Evolutionary conservation across 768 basidiomycete species (phyloP).

Genomic region (Boletus subparvulus): DNA sequence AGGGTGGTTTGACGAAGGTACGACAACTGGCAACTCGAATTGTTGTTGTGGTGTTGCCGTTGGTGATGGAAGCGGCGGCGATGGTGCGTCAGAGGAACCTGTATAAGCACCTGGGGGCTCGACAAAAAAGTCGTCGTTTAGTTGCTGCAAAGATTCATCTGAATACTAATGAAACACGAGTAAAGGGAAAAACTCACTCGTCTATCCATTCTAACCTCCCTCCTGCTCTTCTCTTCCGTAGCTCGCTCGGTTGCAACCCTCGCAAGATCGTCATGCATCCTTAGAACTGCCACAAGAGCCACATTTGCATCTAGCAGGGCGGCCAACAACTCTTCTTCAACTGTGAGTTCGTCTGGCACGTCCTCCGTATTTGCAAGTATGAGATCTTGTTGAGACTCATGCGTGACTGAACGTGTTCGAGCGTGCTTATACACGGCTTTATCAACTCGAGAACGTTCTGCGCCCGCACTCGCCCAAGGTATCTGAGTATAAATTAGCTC

Average conservation of each 20-base stretch:
- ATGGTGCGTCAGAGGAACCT: conserved; percentile 32
- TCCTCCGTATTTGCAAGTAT: conserved; percentile 31
- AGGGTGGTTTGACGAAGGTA: conserved; percentile 34
- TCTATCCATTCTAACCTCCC: conserved; percentile 64
- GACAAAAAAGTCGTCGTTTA: conserved; percentile 23
- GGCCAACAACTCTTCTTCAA: conserved; percentile 74
- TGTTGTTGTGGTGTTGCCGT: conserved; percentile 32
- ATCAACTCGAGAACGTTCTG: conserved; percentile 61
- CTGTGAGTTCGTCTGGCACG: conserved; percentile 48
- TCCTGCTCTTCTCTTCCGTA: conserved; percentile 67
- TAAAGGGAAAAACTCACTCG: conserved; percentile 46
- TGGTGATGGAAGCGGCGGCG: conserved; percentile 27
- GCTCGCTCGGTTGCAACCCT: conserved; percentile 55
- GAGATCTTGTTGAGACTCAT: conserved; percentile 24
- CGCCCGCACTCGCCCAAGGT: conserved; percentile 84
- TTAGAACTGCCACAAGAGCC: conserved; percentile 63
- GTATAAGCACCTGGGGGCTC: conserved; percentile 21
- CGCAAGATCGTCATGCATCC: conserved; percentile 76
- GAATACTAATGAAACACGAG: conserved; percentile 19
- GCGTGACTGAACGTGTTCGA: conserved; percentile 17
- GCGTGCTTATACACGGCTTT: conserved; percentile 16
- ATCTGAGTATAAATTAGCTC: conserved; percentile 87
- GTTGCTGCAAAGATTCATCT: conserved; percentile 13
- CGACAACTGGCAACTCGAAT: conserved; percentile 31
- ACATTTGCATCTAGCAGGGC: conserved; percentile 73